Conservation (phyloP, 768 basidiomycete species). For the Agaricus sinodeliciosus region DNA sequence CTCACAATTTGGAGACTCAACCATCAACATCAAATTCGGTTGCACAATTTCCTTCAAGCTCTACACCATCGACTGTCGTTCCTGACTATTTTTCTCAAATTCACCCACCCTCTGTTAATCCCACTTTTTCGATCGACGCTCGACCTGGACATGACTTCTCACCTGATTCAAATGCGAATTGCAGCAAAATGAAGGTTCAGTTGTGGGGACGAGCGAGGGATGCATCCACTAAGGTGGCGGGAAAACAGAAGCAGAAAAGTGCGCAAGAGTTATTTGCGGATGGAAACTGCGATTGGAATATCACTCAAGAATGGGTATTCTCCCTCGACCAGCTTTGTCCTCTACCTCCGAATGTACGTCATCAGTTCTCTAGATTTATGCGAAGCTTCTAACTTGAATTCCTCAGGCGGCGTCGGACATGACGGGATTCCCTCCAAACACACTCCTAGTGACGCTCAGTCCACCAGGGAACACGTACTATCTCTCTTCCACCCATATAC, state of each 20-base stretch:
- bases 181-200: constrained; percentile 33
- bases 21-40: background rate
- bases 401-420: constrained; percentile 19
- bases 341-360: constrained; percentile 56
- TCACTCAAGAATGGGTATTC: constrained; percentile 64
- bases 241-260: constrained; percentile 4
- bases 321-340: constrained; percentile 50
- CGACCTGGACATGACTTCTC: constrained; percentile 45
- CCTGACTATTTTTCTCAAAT: constrained; percentile 74
- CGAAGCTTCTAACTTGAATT: background rate
- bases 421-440: constrained; percentile 60
- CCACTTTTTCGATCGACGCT: constrained; percentile 59
- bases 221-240: background rate
- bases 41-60: background rate
- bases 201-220: constrained; percentile 43
- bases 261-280: background rate
- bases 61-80: constrained; percentile 3
- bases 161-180: constrained; percentile 46
- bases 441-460: constrained; percentile 58
- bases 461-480: constrained; percentile 58
- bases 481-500: constrained; percentile 32
- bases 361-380: background rate
- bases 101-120: constrained; percentile 82
- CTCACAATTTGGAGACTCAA: background rate
- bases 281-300: constrained; percentile 41